phyloP scores from a whole-genome alignment of 495 filamentous ascomycete genomes.

The Penicillium goetzii region DNA sequence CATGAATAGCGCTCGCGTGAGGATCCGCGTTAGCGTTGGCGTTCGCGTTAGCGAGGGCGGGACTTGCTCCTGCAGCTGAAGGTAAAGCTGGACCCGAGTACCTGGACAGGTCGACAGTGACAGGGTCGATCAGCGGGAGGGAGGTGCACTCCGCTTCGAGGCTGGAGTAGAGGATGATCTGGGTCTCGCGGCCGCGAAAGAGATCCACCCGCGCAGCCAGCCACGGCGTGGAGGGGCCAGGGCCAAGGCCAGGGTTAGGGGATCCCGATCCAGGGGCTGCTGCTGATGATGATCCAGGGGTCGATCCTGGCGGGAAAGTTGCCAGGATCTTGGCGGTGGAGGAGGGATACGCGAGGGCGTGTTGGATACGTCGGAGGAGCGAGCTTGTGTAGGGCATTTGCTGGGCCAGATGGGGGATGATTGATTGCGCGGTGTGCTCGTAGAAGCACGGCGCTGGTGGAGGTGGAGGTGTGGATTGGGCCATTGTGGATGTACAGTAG shows the following conservation, averaged over 20 bases:
- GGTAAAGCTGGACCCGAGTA: background rate
- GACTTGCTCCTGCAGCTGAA: background rate
- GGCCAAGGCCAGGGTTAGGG: constrained; percentile 5
- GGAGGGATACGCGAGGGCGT: constrained; percentile 43
- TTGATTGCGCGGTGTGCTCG: constrained; percentile 42
- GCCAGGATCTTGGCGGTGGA: constrained; percentile 49
- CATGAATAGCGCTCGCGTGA: background rate
- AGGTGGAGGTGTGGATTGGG: background rate
- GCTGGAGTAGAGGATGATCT: constrained; percentile 62
- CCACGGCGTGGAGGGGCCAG: constrained; percentile 36
- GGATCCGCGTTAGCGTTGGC: background rate
- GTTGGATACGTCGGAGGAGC: constrained; percentile 61
- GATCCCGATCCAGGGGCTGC: constrained; percentile 1
- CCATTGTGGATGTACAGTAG: background rate
- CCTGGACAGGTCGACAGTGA: constrained; percentile 6
- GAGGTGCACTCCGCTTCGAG: constrained; percentile 47
- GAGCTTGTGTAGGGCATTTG: constrained; percentile 61
- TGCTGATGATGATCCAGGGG: constrained; percentile 10
- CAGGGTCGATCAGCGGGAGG: constrained; percentile 25
- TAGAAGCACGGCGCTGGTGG: constrained; percentile 26
- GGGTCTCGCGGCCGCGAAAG: constrained; percentile 59
- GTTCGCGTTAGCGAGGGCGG: constrained; percentile 6
- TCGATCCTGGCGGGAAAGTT: constrained; percentile 32
- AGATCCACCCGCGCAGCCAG: constrained; percentile 63
- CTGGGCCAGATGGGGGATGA: constrained; percentile 47